These are phyloP conservation scores for Apiospora arundinis DNA, from an alignment of 2,329 filamentous ascomycete species.

Conservation along the genomic window DNA sequence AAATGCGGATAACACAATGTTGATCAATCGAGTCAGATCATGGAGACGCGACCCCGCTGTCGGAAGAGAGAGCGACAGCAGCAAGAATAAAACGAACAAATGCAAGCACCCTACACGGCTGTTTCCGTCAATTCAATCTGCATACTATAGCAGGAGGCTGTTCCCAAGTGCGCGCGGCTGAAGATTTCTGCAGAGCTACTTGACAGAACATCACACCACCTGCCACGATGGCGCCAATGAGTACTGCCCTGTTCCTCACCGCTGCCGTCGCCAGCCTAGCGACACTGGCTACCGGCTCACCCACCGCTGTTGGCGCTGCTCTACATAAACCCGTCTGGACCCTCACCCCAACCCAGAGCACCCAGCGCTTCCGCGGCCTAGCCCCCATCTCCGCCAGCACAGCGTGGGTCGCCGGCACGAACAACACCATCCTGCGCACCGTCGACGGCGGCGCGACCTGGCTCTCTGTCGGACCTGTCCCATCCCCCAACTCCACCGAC, in stretches of 20 bases:
- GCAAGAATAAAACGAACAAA: not conserved
- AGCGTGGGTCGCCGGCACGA: constrained; percentile 42
- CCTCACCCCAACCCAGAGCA: constrained; percentile 31
- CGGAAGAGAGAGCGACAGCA: not conserved
- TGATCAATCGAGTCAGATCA: not conserved
- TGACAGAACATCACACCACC: not conserved
- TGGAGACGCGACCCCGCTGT: not conserved
- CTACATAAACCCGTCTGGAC: constrained; percentile 3
- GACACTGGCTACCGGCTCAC: not conserved
- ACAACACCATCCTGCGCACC: constrained; percentile 39
- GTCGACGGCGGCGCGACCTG: constrained; percentile 39
- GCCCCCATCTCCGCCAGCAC: constrained; percentile 38
- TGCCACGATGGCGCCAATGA: not conserved
- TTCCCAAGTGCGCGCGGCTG: not conserved
- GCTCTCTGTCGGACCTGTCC: constrained; percentile 38
- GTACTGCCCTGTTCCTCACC: not conserved
- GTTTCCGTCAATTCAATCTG: not conserved
- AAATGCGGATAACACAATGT: not conserved
- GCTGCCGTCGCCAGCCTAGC: not conserved
- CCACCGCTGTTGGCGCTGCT: not conserved
- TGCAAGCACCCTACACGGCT: not conserved
- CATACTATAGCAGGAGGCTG: not conserved
- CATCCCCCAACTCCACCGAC: constrained; percentile 30
- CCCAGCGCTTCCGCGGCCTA: constrained; percentile 40
- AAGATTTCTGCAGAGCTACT: not conserved